These are phyloP conservation scores for Ascomycota sp. DNA, from an alignment of 2,329 filamentous ascomycete species.

Conservation along the genomic window DNA sequence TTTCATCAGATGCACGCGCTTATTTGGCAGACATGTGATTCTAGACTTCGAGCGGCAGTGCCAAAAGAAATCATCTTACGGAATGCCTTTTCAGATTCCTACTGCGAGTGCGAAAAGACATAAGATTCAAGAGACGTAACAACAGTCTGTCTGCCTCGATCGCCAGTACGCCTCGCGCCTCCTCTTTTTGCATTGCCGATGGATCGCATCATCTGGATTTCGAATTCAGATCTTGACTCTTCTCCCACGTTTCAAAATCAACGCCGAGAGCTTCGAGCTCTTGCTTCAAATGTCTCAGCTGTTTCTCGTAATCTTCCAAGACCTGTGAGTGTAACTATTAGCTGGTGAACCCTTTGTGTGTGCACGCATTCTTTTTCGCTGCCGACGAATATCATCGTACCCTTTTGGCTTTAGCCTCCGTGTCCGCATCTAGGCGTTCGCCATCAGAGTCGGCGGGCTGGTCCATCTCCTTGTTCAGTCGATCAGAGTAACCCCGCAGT, in stretches of 20 bases:
- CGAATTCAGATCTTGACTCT: constrained; percentile 21
- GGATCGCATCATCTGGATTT: constrained; percentile 10
- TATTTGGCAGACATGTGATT: too few species aligned
- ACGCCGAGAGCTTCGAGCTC: constrained; percentile 44
- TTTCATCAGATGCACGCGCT: too few species aligned
- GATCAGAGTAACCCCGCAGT: constrained; percentile 50
- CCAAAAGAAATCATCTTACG: too few species aligned
- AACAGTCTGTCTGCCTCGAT: too few species aligned
- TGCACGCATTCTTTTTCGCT: constrained; percentile 3
- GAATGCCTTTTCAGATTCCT: too few species aligned
- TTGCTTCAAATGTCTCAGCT: constrained; percentile 55
- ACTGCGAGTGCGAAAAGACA: too few species aligned
- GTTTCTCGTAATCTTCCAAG: constrained; percentile 62
- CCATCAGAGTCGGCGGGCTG: constrained; percentile 37
- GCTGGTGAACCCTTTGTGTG: too few species aligned
- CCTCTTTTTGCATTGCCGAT: background rate
- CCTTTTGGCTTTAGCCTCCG: constrained; percentile 54
- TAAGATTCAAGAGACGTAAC: too few species aligned
- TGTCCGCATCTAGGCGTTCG: constrained; percentile 45
- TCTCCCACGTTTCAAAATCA: constrained; percentile 35
- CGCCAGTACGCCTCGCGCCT: too few species aligned
- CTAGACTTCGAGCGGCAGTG: too few species aligned
- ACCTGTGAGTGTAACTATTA: too few species aligned
- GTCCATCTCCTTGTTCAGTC: constrained; percentile 54
- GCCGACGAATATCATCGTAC: constrained; percentile 20